Percentiles rank a stretch among this genome's conserved stretches.
phyloP scores from a whole-genome alignment of 176 grass and related monocot genomes.

The Bothriochloa decipiens region DNA sequence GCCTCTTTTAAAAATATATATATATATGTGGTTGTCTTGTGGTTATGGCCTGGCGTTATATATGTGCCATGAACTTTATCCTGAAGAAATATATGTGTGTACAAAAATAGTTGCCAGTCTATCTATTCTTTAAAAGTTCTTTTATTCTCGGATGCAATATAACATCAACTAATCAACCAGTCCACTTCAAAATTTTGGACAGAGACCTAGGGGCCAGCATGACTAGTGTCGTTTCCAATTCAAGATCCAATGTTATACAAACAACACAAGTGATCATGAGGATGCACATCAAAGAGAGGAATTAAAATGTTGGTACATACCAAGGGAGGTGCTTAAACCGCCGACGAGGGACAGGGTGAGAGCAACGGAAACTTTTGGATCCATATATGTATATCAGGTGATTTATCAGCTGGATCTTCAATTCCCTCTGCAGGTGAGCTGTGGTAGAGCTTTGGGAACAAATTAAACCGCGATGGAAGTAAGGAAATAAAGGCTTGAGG shows the following conservation, averaged over 20 bases:
- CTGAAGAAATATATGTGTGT: too few relatives aligned
- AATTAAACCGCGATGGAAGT: not conserved
- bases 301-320: constrained; percentile 36
- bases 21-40: too few relatives aligned
- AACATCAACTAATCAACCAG: not conserved
- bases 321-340: constrained; percentile 72
- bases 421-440: not conserved
- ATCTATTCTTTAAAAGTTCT: too few relatives aligned
- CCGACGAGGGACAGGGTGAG: constrained; percentile 69
- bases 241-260: not conserved
- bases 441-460: not conserved
- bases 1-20: too few relatives aligned
- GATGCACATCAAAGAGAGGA: not conserved
- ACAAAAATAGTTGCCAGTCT: too few relatives aligned
- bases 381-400: constrained; percentile 42
- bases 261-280: not conserved
- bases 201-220: not conserved
- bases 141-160: too few relatives aligned
- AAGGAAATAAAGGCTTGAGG: not conserved
- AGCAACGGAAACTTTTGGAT: constrained; percentile 63
- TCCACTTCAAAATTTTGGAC: not conserved
- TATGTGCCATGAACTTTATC: too few relatives aligned
- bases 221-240: not conserved
- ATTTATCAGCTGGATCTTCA: constrained; percentile 1
- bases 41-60: not conserved